Base-by-base conservation (phyloP, 768 basidiomycete species). In the Steccherinum ochraceum region DNA sequence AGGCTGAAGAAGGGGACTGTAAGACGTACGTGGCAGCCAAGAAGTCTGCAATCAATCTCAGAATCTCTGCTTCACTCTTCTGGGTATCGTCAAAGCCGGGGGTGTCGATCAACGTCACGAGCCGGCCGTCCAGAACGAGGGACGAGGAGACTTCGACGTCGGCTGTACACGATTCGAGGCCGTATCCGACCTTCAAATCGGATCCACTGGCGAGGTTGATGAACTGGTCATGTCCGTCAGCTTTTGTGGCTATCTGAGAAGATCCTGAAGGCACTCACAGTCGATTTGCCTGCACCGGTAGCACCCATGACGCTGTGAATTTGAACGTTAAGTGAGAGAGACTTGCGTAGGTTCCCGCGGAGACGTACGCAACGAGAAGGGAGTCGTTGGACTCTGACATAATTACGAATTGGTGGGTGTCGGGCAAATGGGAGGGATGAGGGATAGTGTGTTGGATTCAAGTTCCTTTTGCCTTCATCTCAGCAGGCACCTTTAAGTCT, bases 261-360 rank as follows among this genome's bases (percentile, higher is more conserved):
- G 13, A 16, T 41, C 2, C 11, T 43, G n/a, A n/a, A n/a, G n/a
- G 18, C 16, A 48, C 57, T 47, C 26, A 61, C 59, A 10, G 55
- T 56, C 4, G 58, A 52, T 44, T 61, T 61, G 13, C 55, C 59
- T 3, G 58, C 46, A 4, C 59, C 59, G 18, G 59, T 55, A 0
- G 59, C 51, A 18, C 61, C 61, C 56, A 62, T 61, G 5, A 62
- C 52, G 12, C 61, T 62, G n/a, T n/a, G n/a, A n/a, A n/a, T n/a
- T n/a, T n/a, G n/a, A n/a, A n/a, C n/a, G n/a, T n/a, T n/a, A n/a
- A 26, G 5, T 21, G 5, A 44, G 11, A n/a, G 10, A 18, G 12
- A 26, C 7, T 2, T 19, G 12, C 1, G 44, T 35, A 16, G 16
- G 35, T 30, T 46, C 23, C 11, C 24, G 13, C 19, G 25, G 24